Evolutionary conservation across 2,329 filamentous ascomycete species (phyloP), one percentile per base, ranked within the genome.

Genomic region (Pseudocercospora musae): DNA sequence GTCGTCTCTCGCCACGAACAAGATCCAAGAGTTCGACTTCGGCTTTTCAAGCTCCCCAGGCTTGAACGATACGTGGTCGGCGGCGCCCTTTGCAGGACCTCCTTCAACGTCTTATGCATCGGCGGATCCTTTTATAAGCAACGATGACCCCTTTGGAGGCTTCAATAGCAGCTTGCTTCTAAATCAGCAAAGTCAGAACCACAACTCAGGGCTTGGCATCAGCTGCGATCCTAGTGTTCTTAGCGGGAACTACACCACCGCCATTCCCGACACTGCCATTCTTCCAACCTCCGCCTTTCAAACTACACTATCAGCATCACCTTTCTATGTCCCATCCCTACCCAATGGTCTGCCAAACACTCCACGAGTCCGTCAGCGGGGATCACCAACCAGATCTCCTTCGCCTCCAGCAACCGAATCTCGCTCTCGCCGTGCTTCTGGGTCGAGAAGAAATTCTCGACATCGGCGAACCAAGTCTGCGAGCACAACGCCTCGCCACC

Each of bases 1-100:
- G 11, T 64, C 68, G 2, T 70, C 69, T 1, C 58, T 74, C 9
- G 68, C 62, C 13, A 31, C 66, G 5, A 68, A 69, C 59, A 67
- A 66, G 44, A 70, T 74, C 6, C 67, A 70, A 37, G 62, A 66
- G 5, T 74, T 74, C 59, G 72, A 74, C 55, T 74, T 74, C 58
- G 72, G 72, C 55, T 74, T 74, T 61, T 66, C 67, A 13, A 68
- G 63, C 55, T 66, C 70, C 9, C 62, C 69, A 9, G 58, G 64
- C 29, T 21, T 61, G 23, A 31, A 63, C 18, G 68, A 68, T 27
- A 33, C 60, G 2, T 71, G 67, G 68, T 63, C 50, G 18, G 49
- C 63, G 31, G 63, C 64, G 15, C 59, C 70, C 9, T 67, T 66
- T 50, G 58, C 56, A 23, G 65, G 67, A 29, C 60, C 68, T n/a